These are phyloP conservation scores for Lunularia cruciata DNA, from an alignment of 225 moss, liverwort and hornwort species.

Conservation along the genomic window DNA sequence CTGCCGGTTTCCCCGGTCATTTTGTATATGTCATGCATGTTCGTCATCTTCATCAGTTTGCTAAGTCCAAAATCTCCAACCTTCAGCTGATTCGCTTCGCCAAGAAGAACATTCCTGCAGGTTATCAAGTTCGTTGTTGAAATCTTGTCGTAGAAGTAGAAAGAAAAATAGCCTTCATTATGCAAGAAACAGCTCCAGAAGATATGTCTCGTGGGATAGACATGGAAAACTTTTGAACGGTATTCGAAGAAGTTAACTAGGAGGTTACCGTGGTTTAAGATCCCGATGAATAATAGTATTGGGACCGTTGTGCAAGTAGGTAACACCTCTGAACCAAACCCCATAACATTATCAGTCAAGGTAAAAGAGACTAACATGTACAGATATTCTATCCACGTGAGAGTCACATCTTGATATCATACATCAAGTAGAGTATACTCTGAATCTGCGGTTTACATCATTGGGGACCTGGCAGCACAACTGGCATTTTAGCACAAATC, in stretches of 20 bases:
- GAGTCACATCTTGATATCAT: not conserved
- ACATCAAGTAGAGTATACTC: not conserved
- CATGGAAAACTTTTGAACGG: no score
- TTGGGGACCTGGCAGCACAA: not conserved
- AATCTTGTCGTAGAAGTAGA: no score
- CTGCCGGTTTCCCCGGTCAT: slow-evolving; percentile 97
- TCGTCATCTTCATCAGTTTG: slow-evolving; percentile 68
- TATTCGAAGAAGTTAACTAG: not conserved
- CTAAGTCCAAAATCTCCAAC: slow-evolving; percentile 85
- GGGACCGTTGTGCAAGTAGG: slow-evolving; percentile 72
- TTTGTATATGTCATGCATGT: slow-evolving; percentile 70
- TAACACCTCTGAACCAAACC: slow-evolving; percentile 51
- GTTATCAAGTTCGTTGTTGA: no score
- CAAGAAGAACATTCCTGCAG: slow-evolving; percentile 65
- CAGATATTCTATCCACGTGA: not conserved
- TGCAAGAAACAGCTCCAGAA: no score
- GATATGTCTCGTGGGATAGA: no score
- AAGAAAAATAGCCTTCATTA: no score
- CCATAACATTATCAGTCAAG: not conserved
- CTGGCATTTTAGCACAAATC: not conserved
- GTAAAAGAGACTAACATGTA: not conserved
- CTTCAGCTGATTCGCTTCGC: slow-evolving; percentile 65
- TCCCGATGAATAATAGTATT: slow-evolving; percentile 82
- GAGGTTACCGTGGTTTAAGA: slow-evolving; percentile 62
- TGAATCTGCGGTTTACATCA: not conserved